Base-by-base conservation (phyloP, 345 rosid genomes). In the Moricandia arvensis region DNA sequence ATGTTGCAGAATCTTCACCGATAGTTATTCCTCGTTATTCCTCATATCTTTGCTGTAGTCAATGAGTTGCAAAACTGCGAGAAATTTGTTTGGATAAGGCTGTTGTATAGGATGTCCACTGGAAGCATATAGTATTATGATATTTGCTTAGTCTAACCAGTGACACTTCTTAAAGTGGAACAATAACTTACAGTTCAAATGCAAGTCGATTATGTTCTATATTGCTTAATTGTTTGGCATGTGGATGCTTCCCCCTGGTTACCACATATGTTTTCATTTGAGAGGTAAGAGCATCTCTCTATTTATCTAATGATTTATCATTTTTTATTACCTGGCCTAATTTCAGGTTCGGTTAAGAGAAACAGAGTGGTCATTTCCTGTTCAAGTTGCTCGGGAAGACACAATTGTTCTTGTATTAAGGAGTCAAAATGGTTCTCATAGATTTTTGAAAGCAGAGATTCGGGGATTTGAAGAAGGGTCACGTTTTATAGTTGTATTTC, bases 391-490 rank as follows among this genome's bases (percentile, higher is more conserved):
- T 64, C 90, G 89, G 72, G 99, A 95, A 82, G 99, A 92, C 81
- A 90, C 97, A n/a, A 76, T 95, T 74, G 81, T 84, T 71, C 75
- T 95, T 84, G 91, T 89, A 79, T 80, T 95, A 85, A 90, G 80
- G 86, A 69, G 86, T 70, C 80, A 78, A 77, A 83, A 84, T 79
- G 93, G 85, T 76, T 80, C 71, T 17, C 82, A 80, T 68, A 85
- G 75, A 58, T 82, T 87, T 85, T 67, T 95, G 79, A 87, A 85
- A 74, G 85, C 86, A 63, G 99, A 92, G 82, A 84, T 95, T 75
- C 97, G 99, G 11, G 99, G 97, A 62, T 92, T 83, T 82, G 99
- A 95, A 85, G 99, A 95, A 86, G 99, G 99, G 73, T 95, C 99
- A 10, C 96, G 99, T 41, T 92, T 95, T 80, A 79, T 89, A 57